Evolutionary conservation across 2,329 filamentous ascomycete species (phyloP).

Genomic region (Hypoxylon sp.): DNA sequence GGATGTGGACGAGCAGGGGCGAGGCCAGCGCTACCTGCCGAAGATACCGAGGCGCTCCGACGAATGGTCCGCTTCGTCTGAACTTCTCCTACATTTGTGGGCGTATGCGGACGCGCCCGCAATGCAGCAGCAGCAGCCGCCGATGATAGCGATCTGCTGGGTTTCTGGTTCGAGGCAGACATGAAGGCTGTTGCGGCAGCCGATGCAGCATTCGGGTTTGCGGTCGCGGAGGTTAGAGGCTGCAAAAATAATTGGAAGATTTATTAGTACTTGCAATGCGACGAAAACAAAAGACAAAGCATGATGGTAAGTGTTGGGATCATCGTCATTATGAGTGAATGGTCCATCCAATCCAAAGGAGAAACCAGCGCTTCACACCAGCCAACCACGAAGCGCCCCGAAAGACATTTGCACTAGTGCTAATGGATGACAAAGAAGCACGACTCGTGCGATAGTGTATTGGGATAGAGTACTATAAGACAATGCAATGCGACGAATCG

Average conservation of each 20-base stretch:
- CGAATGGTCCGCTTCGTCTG: conserved; percentile 89
- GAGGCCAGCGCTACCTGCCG: conserved; percentile 65
- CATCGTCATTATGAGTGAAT: conserved; percentile 36
- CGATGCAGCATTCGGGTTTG: conserved; percentile 80
- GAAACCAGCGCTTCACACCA: conserved; percentile 18
- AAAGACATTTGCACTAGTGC: conserved; percentile 40
- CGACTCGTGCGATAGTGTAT: conserved; percentile 35
- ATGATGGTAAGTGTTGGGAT: conserved; percentile 32
- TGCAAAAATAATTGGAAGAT: conserved; percentile 55
- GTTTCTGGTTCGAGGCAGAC: conserved; percentile 69
- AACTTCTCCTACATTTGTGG: conserved; percentile 83
- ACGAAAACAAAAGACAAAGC: conserved; percentile 36
- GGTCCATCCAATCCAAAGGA: conserved; percentile 25
- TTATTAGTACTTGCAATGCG: conserved; percentile 31
- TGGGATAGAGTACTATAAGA: conserved; percentile 27
- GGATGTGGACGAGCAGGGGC: conserved; percentile 57
- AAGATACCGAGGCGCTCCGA: conserved; percentile 80
- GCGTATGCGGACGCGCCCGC: conserved; percentile 81
- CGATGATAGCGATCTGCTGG: conserved; percentile 79
- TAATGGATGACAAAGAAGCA: conserved; percentile 35
- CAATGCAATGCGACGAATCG: conserved; percentile 37
- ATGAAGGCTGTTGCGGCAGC: conserved; percentile 87
- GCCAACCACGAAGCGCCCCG: conserved; percentile 32
- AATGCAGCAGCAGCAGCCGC: conserved; percentile 90
- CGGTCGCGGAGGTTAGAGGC: conserved; percentile 75